Evolutionary conservation across 2,329 filamentous ascomycete genomes (phyloP), one percentile per base, ranked within the genome.

Genomic region (Fusarium redolens): DNA sequence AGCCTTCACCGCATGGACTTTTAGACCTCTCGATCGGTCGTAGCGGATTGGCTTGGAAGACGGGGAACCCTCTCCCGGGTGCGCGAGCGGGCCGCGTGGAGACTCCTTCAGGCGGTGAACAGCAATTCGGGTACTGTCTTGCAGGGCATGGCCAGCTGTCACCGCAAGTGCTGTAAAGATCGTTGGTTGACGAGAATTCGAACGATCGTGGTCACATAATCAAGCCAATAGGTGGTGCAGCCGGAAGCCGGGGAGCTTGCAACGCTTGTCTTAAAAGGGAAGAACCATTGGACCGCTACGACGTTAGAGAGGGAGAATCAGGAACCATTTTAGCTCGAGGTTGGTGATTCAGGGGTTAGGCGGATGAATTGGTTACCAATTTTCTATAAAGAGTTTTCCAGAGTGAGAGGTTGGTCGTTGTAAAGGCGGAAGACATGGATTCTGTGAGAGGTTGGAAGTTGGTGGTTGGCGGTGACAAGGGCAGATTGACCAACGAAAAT

Each of bases 41-140:
- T 63, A 65, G 56, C 59, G 63, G 41, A 69, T 71, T 62, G 74
- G 60, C 72, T 63, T 60, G 73, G 68, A 50, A 50, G 61, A 69
- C 61, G 58, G 64, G 64, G 65, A 67, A 67, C 45, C 37, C 33
- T 65, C 54, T 72, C 66, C 72, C 69, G 47, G 72, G 65, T 67
- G 66, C 73, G 72, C 48, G 60, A 63, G 74, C 76, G 76, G 76
- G 76, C 76, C 76, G 72, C 71, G 73, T 78, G 74, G 74, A 62
- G 76, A 65, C 71, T 48, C 17, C 50, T 61, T 68, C 75, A 74
- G 76, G 76, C 76, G 76, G 76, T 78, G 76, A 72, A 72, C 69
- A 63, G 68, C 65, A 67, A 57, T 61, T 75, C 38, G 57, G 35
- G 59, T 56, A 54, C 55, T 50, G 31, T 48, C n/a, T 62, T 51